phyloP scores from a whole-genome alignment of 805 yeast genomes.

The Maudiozyma pseudohumilis region DNA sequence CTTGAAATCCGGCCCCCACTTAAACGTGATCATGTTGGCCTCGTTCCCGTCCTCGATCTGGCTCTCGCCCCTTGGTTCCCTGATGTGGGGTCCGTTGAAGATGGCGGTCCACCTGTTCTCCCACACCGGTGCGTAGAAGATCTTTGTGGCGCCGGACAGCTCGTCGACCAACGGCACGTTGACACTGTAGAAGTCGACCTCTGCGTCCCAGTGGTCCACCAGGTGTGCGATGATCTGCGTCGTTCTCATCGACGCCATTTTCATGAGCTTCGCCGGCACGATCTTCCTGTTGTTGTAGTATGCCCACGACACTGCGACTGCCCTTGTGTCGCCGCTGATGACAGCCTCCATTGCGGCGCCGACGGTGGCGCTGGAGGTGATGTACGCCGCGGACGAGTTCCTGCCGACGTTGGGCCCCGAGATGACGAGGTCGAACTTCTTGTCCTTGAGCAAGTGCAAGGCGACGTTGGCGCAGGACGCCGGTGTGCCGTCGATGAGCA shows the following conservation, averaged over 20 bases:
- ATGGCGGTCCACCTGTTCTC: conserved; percentile 72
- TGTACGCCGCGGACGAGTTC: conserved; percentile 80
- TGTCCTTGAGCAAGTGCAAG: conserved; percentile 49
- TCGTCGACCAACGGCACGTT: conserved; percentile 67
- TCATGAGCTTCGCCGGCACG: conserved; percentile 39
- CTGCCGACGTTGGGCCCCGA: conserved; percentile 97
- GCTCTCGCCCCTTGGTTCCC: conserved; percentile 4
- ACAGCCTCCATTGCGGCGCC: conserved; percentile 97
- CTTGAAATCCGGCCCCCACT: conserved; percentile 79
- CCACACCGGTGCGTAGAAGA: conserved; percentile 67
- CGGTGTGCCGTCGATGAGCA: conserved; percentile 83
- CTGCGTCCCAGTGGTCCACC: conserved; percentile 44
- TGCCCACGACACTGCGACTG: conserved; percentile 84
- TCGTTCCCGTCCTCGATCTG: conserved; percentile 44
- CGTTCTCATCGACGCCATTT: conserved; percentile 58
- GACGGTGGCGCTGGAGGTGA: conserved; percentile 86
- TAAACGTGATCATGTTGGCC: conserved; percentile 41
- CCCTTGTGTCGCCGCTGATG: conserved; percentile 46
- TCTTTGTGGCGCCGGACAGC: conserved; percentile 46
- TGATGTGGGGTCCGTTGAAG: conserved; percentile 30
- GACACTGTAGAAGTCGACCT: conserved; percentile 66
- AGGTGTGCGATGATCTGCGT: conserved; percentile 55
- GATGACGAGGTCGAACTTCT: conserved; percentile 67
- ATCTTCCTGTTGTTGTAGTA: conserved; percentile 42
- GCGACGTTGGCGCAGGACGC: conserved; percentile 94